Evolutionary conservation across 768 basidiomycete species (phyloP), one percentile per base, ranked within the genome.

Genomic region (Coprinellus micaceus): DNA sequence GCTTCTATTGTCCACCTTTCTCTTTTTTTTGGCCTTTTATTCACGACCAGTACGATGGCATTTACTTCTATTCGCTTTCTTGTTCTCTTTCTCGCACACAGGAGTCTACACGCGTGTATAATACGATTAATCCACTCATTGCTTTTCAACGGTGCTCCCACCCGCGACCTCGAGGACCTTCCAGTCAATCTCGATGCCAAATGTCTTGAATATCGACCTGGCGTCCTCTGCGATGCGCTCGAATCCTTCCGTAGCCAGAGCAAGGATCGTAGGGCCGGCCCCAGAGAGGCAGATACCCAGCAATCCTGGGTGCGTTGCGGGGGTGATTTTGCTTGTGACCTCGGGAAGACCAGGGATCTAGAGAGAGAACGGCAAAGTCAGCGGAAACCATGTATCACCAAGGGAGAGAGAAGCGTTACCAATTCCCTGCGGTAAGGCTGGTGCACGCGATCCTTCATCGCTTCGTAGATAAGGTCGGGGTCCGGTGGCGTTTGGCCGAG

Each of bases 361-460:
- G n/a, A 56, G 26, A 30, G 37, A 40, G 21, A 24, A 41, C 51
- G 28, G 26, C 9, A 55, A 11, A 17, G 25, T 25, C 30, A 33
- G 58, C 45, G 21, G 30, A 26, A 49, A 47, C 15, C 19, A 56
- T 7, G 39, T 43, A 50, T 53, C 2, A 75, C 88, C n/a, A n/a
- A n/a, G n/a, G n/a, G n/a, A n/a, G n/a, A n/a, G n/a, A n/a, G n/a
- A n/a, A n/a, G n/a, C n/a, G n/a, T n/a, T n/a, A 94, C 94, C 56
- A 99, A 78, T 25, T 78, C 70, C 71, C 88, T 93, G 28, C 97
- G 86, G 69, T 98, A 98, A 1, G 97, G 97, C 68, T 99, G 97
- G 69, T 99, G 97, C 13, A 99, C 82, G 52, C 91, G 85, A 73
- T 99, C 97, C 66, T 98, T 96, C 97, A 98, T 98, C 1, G 96